A percentile compares a stretch with the other conserved stretches of the same genome.
phyloP scores from a whole-genome alignment of 352 stramenopile genomes.

The Phytophthora pini region DNA sequence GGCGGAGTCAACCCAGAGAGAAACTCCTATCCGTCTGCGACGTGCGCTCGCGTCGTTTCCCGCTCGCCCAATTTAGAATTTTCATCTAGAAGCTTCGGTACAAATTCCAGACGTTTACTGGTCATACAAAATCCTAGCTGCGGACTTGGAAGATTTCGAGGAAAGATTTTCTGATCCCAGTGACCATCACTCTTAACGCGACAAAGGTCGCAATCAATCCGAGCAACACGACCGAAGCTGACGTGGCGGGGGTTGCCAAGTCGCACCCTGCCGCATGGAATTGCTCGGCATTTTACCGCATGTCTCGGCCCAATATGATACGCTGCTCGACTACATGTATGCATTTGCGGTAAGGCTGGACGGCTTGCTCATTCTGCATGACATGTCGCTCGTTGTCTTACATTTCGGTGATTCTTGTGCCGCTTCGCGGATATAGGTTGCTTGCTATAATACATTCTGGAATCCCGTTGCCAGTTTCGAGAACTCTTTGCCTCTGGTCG shows the following conservation, averaged over 20 bases:
- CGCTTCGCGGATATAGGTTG: background rate
- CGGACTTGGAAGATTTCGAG: slow-evolving; percentile 19
- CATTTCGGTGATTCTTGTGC: background rate
- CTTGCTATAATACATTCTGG: no score
- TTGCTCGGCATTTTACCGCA: background rate
- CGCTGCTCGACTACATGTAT: no score
- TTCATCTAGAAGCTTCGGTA: slow-evolving; percentile 18
- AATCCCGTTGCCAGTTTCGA: no score
- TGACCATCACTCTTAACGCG: slow-evolving; percentile 25
- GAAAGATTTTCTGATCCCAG: slow-evolving; percentile 27
- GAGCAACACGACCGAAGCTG: slow-evolving; percentile 12
- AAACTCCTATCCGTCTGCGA: slow-evolving; percentile 22
- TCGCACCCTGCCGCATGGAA: background rate
- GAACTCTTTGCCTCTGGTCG: no score
- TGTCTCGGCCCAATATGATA: background rate
- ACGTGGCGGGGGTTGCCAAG: slow-evolving; percentile 5
- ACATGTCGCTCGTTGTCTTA: background rate
- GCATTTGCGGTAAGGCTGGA: background rate
- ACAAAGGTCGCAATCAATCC: slow-evolving; percentile 19
- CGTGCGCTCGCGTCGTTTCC: slow-evolving; percentile 27
- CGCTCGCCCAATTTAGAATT: slow-evolving; percentile 17
- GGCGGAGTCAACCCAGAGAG: slow-evolving; percentile 21
- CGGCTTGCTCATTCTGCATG: background rate
- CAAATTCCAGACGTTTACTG: slow-evolving; percentile 12
- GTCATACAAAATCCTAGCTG: slow-evolving; percentile 25